A percentile compares a stretch with the other conserved stretches of the same genome.
These are phyloP conservation scores for Fusarium buharicum DNA, from an alignment of 2,329 filamentous ascomycete genomes.

Conservation along the genomic window DNA sequence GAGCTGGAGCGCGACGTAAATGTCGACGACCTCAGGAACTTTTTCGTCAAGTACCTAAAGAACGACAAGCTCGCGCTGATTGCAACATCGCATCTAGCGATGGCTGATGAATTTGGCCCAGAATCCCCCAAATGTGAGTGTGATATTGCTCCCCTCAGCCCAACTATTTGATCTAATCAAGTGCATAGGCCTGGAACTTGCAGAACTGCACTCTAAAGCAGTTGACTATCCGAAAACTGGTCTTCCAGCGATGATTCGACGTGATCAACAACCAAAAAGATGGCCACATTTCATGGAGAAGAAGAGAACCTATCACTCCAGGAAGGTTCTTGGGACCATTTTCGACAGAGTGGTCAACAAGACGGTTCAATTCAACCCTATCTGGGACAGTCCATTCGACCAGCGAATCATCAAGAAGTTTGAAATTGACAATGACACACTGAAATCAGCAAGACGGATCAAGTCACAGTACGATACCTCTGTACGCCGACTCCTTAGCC, in stretches of 20 bases:
- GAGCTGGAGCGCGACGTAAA: slow-evolving; percentile 71
- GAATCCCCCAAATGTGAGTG: slow-evolving; percentile 72
- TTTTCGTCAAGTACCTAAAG: slow-evolving; percentile 94
- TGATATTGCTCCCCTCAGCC: not conserved
- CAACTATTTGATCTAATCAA: slow-evolving; percentile 4
- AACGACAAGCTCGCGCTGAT: slow-evolving; percentile 84
- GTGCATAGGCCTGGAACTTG: slow-evolving; percentile 70
- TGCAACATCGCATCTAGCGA: slow-evolving; percentile 82
- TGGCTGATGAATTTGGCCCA: slow-evolving; percentile 76
- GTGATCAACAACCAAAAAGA: slow-evolving; percentile 65
- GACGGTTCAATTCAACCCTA: slow-evolving; percentile 74
- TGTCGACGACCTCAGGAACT: slow-evolving; percentile 78
- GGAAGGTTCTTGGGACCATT: slow-evolving; percentile 78
- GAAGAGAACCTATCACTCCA: slow-evolving; percentile 70
- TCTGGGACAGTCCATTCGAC: slow-evolving; percentile 81
- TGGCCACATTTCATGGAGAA: slow-evolving; percentile 95
- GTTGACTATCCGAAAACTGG: slow-evolving; percentile 97
- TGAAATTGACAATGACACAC: slow-evolving; percentile 61
- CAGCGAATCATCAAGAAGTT: slow-evolving; percentile 74
- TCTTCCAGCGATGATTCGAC: slow-evolving; percentile 74
- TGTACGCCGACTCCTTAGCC: slow-evolving; percentile 82
- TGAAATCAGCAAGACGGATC: slow-evolving; percentile 70
- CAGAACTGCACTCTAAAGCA: slow-evolving; percentile 84
- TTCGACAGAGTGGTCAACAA: slow-evolving; percentile 75
- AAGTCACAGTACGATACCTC: slow-evolving; percentile 83